Evolutionary conservation across 1,284 basidiomycete species (phyloP).

Genomic region (Hypsizygus ulmarius): DNA sequence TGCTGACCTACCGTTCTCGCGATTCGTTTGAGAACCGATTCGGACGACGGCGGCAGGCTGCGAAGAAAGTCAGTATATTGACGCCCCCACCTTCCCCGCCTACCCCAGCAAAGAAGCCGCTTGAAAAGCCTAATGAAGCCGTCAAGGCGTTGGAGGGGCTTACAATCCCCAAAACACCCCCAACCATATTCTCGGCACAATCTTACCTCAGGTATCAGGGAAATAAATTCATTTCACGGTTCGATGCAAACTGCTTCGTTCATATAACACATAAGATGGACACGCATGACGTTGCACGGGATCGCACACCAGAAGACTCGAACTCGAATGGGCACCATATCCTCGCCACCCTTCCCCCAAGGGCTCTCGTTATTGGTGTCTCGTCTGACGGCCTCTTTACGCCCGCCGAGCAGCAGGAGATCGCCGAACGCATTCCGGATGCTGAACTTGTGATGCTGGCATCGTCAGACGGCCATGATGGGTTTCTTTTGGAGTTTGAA

Average conservation of each 20-base stretch:
- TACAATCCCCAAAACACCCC: slow-evolving; percentile 22
- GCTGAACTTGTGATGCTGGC: slow-evolving; percentile 80
- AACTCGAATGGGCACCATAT: slow-evolving; percentile 25
- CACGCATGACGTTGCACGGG: slow-evolving; percentile 87
- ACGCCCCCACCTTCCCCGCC: slow-evolving; percentile 10
- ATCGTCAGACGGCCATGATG: slow-evolving; percentile 92
- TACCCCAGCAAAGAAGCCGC: neutral
- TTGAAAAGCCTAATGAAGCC: too few species aligned
- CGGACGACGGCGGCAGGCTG: slow-evolving; percentile 71
- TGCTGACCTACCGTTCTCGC: slow-evolving; percentile 90
- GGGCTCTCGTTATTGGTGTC: slow-evolving; percentile 86
- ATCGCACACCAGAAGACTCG: slow-evolving; percentile 32
- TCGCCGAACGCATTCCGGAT: slow-evolving; percentile 75
- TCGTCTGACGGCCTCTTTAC: slow-evolving; percentile 92
- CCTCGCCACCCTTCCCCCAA: slow-evolving; percentile 67
- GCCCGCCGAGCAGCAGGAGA: slow-evolving; percentile 78
- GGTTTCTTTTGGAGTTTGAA: slow-evolving; percentile 94
- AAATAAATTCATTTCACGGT: slow-evolving; percentile 91
- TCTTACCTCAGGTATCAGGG: slow-evolving; percentile 97
- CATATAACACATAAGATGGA: slow-evolving; percentile 98
- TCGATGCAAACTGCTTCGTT: slow-evolving; percentile 97
- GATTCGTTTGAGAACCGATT: slow-evolving; percentile 96
- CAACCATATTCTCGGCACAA: slow-evolving; percentile 84
- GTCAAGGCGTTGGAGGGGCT: too few species aligned
- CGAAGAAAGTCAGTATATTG: slow-evolving; percentile 14